Evolutionary conservation across 176 grass and related monocot species (phyloP).

Genomic region (Oryza punctata): DNA sequence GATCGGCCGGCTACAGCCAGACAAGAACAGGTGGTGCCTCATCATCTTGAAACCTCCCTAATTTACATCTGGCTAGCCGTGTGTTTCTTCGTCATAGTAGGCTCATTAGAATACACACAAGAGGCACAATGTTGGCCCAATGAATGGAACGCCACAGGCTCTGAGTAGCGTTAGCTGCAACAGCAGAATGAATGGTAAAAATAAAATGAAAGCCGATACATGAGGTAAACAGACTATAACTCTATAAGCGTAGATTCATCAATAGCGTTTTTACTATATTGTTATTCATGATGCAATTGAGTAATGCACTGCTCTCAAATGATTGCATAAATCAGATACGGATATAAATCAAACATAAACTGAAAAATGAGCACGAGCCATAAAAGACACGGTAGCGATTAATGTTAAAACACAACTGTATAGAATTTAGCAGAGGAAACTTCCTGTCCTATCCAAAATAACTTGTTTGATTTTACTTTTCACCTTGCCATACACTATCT

Average conservation of each 20-base stretch:
- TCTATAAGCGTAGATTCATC: not conserved
- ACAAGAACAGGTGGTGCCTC: not conserved
- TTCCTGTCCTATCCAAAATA: not conserved
- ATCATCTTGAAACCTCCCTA: constrained; percentile 15
- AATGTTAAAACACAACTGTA: not conserved
- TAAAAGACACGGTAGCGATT: not conserved
- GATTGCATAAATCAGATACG: not conserved
- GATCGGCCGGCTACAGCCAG: constrained; percentile 17
- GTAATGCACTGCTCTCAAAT: not conserved
- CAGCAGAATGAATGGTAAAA: not conserved
- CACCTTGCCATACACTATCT: not conserved
- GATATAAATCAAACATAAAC: not conserved
- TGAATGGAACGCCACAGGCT: not conserved
- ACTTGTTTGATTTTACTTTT: not conserved
- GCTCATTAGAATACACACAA: not conserved
- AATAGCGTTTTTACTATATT: not conserved
- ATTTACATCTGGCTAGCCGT: constrained; percentile 24
- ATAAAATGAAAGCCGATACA: not conserved
- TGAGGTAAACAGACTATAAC: not conserved
- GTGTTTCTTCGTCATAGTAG: constrained; percentile 26
- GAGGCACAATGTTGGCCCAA: constrained; percentile 3
- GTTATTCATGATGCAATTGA: not conserved
- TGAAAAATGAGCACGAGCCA: no score
- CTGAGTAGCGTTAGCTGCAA: constrained; percentile 31
- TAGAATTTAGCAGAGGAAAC: not conserved